These are phyloP conservation scores for Chaetomium globosum DNA, from an alignment of 2,329 filamentous ascomycete species.

Conservation along the genomic window DNA sequence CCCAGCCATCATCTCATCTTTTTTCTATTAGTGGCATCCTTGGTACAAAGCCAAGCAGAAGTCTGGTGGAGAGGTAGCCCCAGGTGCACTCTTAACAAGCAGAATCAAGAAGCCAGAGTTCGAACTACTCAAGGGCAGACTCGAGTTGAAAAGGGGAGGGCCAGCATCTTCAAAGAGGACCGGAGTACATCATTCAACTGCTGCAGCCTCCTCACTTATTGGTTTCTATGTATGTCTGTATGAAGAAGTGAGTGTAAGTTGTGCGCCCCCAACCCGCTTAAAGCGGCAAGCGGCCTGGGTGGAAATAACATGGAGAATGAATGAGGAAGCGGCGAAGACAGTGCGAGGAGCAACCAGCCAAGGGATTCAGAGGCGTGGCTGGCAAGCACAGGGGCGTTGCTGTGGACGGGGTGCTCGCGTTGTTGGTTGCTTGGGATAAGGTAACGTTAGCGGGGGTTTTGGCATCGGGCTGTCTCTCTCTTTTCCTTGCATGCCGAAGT, in stretches of 20 bases:
- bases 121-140: neutral
- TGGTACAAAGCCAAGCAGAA: too few species aligned
- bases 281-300: neutral
- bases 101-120: too few species aligned
- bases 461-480: too few species aligned
- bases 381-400: neutral
- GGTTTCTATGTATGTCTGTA: too few species aligned
- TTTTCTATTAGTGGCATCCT: too few species aligned
- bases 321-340: neutral
- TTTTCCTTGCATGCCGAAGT: neutral
- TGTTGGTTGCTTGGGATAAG: neutral
- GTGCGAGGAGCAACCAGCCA: neutral
- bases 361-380: neutral
- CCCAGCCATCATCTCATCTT: too few species aligned
- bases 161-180: neutral
- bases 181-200: too few species aligned
- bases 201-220: too few species aligned
- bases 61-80: too few species aligned
- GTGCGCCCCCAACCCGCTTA: neutral
- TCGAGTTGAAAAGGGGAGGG: neutral
- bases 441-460: too few species aligned
- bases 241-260: neutral
- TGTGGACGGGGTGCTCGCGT: neutral
- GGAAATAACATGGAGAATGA: neutral
- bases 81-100: too few species aligned